A percentile compares a stretch with the other conserved stretches of the same genome.
These are phyloP conservation scores for Agaricus bisporus DNA, from an alignment of 768 basidiomycete genomes.

Conservation along the genomic window DNA sequence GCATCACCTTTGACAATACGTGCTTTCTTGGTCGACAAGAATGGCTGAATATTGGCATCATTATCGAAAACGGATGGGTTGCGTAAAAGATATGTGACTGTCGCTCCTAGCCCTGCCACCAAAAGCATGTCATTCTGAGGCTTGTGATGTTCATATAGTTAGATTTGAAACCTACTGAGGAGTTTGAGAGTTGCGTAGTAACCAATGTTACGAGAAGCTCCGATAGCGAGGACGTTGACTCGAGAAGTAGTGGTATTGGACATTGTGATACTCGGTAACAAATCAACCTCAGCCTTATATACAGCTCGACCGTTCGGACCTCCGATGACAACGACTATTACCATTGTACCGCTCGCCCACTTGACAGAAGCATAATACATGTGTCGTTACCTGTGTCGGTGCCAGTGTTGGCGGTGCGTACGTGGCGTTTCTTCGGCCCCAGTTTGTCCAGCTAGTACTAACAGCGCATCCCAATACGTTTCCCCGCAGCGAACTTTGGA, in stretches of 20 bases:
- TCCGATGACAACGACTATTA: too few species aligned
- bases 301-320: too few species aligned
- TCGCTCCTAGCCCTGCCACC: conserved; percentile 45
- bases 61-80: conserved; percentile 44
- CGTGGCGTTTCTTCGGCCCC: too few species aligned
- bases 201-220: conserved; percentile 53
- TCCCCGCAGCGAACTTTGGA: too few species aligned
- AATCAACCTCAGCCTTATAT: too few species aligned
- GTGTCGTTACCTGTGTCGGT: too few species aligned
- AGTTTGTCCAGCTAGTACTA: too few species aligned
- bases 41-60: conserved; percentile 45
- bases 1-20: conserved; percentile 58
- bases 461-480: too few species aligned
- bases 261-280: neutral
- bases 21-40: conserved; percentile 45
- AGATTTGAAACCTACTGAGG: conserved; percentile 29
- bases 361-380: too few species aligned
- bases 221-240: conserved; percentile 41
- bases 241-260: conserved; percentile 3
- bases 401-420: too few species aligned
- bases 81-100: conserved; percentile 60
- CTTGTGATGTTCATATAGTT: neutral
- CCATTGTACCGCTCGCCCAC: too few species aligned
- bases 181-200: conserved; percentile 43
- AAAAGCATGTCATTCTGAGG: neutral